Conservation (phyloP, 495 filamentous ascomycete species). For the Xylaria longipes region DNA sequence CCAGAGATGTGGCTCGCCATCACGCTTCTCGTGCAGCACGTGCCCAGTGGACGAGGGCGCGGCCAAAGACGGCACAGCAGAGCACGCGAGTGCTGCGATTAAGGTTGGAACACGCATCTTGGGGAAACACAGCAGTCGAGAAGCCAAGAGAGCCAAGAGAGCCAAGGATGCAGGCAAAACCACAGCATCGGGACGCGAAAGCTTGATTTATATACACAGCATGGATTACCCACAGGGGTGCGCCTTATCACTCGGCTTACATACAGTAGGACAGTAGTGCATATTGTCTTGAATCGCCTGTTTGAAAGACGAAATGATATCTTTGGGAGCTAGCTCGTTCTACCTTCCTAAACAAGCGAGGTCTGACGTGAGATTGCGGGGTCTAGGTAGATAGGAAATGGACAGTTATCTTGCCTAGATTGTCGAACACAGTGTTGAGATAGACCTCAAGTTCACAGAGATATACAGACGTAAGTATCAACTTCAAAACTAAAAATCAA, state of each 20-base stretch:
- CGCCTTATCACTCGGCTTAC: background rate
- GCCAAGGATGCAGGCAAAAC: slow-evolving; percentile 11
- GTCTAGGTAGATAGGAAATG: background rate
- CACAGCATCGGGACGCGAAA: slow-evolving; percentile 10
- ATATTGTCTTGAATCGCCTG: background rate
- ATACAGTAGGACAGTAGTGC: too few relatives aligned
- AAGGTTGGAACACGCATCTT: slow-evolving; percentile 26
- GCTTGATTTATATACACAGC: slow-evolving; percentile 16
- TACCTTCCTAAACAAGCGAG: slow-evolving; percentile 16
- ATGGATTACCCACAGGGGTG: background rate
- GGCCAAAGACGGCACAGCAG: slow-evolving; percentile 9
- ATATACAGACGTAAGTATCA: background rate
- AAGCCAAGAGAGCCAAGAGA: slow-evolving; percentile 24
- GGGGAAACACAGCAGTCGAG: background rate
- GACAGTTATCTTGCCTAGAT: background rate
- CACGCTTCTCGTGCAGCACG: slow-evolving; percentile 26
- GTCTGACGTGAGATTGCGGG: slow-evolving; percentile 15
- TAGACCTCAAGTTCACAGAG: background rate
- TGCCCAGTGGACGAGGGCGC: slow-evolving; percentile 15
- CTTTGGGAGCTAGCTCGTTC: background rate
- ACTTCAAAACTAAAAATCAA: too few relatives aligned
- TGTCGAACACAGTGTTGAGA: too few relatives aligned
- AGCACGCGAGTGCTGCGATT: slow-evolving; percentile 5
- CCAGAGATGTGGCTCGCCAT: slow-evolving; percentile 25
- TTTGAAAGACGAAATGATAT: background rate